A percentile compares a stretch with the other conserved stretches of the same genome.
Conservation (phyloP, 2,329 filamentous ascomycete species). For the Arthrobotrys pseudoclavata region DNA sequence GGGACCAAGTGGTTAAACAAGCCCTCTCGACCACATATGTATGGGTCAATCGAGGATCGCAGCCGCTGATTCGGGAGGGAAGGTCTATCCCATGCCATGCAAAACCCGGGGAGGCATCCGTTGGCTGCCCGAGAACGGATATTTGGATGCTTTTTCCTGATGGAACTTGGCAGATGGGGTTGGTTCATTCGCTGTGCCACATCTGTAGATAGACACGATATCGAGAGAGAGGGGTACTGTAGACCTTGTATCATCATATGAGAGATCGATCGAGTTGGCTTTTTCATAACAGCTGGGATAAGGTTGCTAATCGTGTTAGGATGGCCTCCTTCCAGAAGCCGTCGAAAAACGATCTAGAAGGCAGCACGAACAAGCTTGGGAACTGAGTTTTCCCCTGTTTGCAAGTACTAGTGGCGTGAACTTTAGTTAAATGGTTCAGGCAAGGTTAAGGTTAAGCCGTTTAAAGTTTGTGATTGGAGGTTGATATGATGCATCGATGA, state of each 20-base stretch:
- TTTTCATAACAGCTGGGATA: neutral
- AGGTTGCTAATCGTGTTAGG: slow-evolving; percentile 5
- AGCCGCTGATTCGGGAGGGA: slow-evolving; percentile 35
- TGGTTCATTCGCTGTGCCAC: slow-evolving; percentile 11
- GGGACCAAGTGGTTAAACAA: neutral
- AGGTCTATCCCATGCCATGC: slow-evolving; percentile 24
- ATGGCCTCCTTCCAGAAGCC: slow-evolving; percentile 45
- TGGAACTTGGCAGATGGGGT: slow-evolving; percentile 4
- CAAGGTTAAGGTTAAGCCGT: slow-evolving; percentile 30
- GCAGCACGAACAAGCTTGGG: slow-evolving; percentile 12
- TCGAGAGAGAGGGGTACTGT: neutral
- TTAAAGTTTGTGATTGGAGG: slow-evolving; percentile 40
- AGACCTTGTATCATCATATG: neutral
- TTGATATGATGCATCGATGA: slow-evolving; percentile 32
- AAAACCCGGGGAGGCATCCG: slow-evolving; percentile 9
- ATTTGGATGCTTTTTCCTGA: slow-evolving; percentile 5
- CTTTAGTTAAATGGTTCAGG: neutral
- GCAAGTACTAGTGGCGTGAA: slow-evolving; percentile 6
- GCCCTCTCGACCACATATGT: neutral
- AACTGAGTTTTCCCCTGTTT: neutral
- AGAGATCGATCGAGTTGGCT: neutral
- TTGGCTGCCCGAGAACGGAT: slow-evolving; percentile 12
- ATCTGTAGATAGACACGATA: neutral
- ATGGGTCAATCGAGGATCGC: slow-evolving; percentile 14
- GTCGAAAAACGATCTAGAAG: slow-evolving; percentile 47